Base-by-base conservation (phyloP, 116 monocot species). In the Dioscorea cayenensis region DNA sequence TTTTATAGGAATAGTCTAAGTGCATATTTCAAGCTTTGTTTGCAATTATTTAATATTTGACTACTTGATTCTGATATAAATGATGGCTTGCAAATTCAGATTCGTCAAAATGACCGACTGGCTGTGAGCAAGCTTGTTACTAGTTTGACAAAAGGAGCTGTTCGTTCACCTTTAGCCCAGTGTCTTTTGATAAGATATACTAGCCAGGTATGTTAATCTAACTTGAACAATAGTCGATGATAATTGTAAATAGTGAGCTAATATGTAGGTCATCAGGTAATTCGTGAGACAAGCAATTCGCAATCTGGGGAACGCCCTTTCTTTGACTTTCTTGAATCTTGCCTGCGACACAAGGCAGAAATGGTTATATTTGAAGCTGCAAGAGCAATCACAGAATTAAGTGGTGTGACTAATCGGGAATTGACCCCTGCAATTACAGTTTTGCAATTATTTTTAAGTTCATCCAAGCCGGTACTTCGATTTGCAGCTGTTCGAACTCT, bases 361-460 rank as follows among this genome's bases (percentile, higher is more conserved):
- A 99, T 94, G 90, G 99, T 99, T 51, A 89, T 87, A 74, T 81
- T 99, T 75, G 99, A 99, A 81, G 94, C 99, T 71, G 94, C 99
- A 69, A 88, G 94, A 52, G 91, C 94, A 73, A 99, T 99, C 73
- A 94, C 99, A 28, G 94, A 94, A 63, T 67, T 99, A 55, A 87
- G 51, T 81, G 94, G 89, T 59, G 99, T 99, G 28, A 94, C 94
- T 65, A 91, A 80, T 63, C 77, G 89, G 29, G 99, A 99, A 71
- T 79, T 99, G 73, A 89, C 85, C 48, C 99, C 99, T 51, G 99
- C 99, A 63, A 99, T 99, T 66, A 94, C 94, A 64, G 94, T 94
- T 59, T 71, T 99, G 18, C 91, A 99, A 75, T 84, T 94, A 22
- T 99, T 94, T 77, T 85, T 99, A 84, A 94, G 87, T 86, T 99